Conservation (phyloP, 169 alveolate genomes). For the Ichthyophthirius multifiliis region DNA sequence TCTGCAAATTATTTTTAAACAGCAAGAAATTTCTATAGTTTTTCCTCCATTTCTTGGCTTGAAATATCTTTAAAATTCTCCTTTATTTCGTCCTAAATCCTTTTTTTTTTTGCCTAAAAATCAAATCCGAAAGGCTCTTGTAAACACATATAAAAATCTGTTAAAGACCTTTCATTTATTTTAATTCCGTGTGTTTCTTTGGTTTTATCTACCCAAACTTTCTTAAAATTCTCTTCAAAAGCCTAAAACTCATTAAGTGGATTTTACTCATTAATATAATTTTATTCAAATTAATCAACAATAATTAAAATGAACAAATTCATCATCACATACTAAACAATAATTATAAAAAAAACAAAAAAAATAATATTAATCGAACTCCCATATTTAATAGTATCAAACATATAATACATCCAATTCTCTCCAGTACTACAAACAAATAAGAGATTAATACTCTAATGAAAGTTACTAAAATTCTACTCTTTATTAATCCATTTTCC, state of each 20-base stretch:
- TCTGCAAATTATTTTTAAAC: neutral
- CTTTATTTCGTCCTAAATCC: neutral
- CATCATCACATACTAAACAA: conserved; percentile 58
- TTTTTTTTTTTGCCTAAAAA: neutral
- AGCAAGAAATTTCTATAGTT: neutral
- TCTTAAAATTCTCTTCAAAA: conserved; percentile 63
- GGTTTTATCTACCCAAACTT: conserved; percentile 68
- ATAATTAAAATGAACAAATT: conserved; percentile 75
- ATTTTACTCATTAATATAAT: conserved; percentile 73
- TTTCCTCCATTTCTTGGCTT: neutral
- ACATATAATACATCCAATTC: conserved; percentile 54
- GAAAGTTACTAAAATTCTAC: conserved; percentile 66
- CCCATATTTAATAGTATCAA: conserved; percentile 15
- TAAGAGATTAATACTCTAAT: conserved; percentile 47
- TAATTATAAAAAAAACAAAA: conserved; percentile 43
- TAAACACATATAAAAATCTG: neutral
- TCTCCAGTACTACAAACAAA: conserved; percentile 75
- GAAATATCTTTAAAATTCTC: neutral
- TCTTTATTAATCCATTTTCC: conserved; percentile 37
- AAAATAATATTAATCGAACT: neutral
- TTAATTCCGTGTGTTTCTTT: conserved; percentile 47
- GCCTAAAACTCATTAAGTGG: conserved; percentile 67
- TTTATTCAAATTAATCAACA: conserved; percentile 76
- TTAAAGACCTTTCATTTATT: conserved; percentile 28
- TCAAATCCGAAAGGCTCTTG: neutral